Conservation (phyloP, 2,329 filamentous ascomycete species). For the Colletotrichum sublineola region DNA sequence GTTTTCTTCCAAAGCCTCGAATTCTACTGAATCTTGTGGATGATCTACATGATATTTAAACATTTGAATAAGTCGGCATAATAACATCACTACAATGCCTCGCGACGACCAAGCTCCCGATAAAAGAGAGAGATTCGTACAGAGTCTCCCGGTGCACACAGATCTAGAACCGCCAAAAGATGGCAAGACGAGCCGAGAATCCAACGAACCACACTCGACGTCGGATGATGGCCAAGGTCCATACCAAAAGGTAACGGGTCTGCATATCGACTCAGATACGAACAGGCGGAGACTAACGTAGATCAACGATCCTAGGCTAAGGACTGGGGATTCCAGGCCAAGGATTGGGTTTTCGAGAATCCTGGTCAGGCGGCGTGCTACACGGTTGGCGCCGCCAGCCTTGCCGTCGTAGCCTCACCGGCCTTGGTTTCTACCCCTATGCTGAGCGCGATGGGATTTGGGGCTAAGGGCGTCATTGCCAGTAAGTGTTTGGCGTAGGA, state of each 20-base stretch:
- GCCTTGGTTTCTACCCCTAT: neutral
- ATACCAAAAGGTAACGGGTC: neutral
- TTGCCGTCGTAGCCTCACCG: neutral
- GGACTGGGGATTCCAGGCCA: neutral
- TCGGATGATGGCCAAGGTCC: neutral
- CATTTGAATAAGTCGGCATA: fast-evolving
- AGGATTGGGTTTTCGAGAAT: neutral
- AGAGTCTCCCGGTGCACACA: neutral
- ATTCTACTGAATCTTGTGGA: too few species aligned
- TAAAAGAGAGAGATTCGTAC: neutral
- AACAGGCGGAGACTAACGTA: neutral
- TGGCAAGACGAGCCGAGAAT: neutral
- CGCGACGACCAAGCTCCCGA: neutral
- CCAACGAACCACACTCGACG: neutral
- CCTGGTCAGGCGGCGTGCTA: neutral
- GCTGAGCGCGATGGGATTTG: neutral
- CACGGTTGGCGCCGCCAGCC: neutral
- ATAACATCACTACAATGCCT: too few species aligned
- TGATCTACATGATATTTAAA: too few species aligned
- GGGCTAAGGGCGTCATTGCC: neutral
- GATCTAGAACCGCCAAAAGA: neutral
- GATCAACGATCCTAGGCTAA: neutral
- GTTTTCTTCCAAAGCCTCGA: neutral
- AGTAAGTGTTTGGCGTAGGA: neutral
- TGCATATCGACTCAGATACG: too few species aligned